These are phyloP conservation scores for Schizonepeta tenuifolia DNA, from an alignment of 257 asterid species.

Conservation along the genomic window DNA sequence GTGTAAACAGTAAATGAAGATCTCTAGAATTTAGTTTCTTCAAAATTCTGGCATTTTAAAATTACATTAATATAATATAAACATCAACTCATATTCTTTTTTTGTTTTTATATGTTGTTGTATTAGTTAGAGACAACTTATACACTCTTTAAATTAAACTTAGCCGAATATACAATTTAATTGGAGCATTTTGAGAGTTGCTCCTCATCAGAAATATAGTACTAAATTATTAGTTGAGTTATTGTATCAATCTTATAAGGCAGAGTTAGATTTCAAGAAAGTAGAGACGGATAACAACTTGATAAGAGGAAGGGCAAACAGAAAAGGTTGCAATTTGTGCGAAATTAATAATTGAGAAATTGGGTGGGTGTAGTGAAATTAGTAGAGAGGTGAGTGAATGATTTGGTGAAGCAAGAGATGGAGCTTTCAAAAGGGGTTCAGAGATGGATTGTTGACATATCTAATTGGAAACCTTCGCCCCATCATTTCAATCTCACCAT, in stretches of 20 bases:
- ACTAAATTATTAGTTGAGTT: neutral
- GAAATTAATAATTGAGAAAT: neutral
- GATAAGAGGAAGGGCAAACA: neutral
- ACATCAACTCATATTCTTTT: too few species aligned
- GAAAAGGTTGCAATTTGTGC: neutral
- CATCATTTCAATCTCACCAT: slow-evolving; percentile 45
- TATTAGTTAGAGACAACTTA: too few species aligned
- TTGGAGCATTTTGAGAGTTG: too few species aligned
- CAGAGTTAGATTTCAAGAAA: neutral
- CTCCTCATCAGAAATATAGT: too few species aligned
- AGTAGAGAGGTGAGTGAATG: neutral
- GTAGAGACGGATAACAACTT: too few species aligned
- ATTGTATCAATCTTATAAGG: neutral
- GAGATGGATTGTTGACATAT: slow-evolving; percentile 75
- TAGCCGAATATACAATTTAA: neutral
- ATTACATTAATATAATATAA: too few species aligned
- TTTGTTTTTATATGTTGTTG: too few species aligned
- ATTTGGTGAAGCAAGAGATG: slow-evolving; percentile 30
- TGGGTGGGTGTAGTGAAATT: neutral
- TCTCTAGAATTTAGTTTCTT: too few species aligned
- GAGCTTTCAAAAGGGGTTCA: slow-evolving; percentile 58
- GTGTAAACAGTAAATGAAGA: too few species aligned
- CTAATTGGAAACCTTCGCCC: slow-evolving; percentile 71
- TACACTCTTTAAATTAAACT: too few species aligned
- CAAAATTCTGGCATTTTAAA: too few species aligned